A percentile compares a stretch with the other conserved stretches of the same genome.
These are phyloP conservation scores for Xylaria sp. DNA, from an alignment of 2,329 filamentous ascomycete species.

Conservation along the genomic window DNA sequence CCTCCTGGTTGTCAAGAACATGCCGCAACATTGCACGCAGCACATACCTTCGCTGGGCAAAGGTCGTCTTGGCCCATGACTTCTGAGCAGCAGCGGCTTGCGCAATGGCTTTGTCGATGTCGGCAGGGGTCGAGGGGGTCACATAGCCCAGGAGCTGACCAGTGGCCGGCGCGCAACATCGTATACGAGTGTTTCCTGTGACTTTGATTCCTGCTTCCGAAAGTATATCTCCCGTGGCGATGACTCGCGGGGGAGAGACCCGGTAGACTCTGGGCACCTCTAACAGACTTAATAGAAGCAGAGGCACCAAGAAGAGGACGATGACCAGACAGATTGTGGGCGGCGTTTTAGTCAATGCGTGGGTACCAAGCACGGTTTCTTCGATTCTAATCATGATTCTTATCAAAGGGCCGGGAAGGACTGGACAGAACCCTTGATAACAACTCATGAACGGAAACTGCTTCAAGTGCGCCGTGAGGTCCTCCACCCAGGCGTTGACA, in stretches of 20 bases:
- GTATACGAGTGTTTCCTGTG: conserved; percentile 62
- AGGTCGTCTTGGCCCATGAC: conserved; percentile 72
- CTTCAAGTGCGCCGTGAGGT: conserved; percentile 24
- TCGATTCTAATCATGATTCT: conserved; percentile 18
- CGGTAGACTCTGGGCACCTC: conserved; percentile 51
- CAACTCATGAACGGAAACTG: conserved; percentile 28
- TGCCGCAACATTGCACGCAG: conserved; percentile 75
- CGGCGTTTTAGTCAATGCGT: conserved; percentile 6
- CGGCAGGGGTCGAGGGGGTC: conserved; percentile 68
- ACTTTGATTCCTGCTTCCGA: conserved; percentile 58
- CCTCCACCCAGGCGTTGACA: conserved; percentile 26
- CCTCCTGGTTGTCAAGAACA: conserved; percentile 81
- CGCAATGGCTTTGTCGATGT: conserved; percentile 73
- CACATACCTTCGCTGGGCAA: conserved; percentile 70
- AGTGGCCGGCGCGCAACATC: conserved; percentile 86
- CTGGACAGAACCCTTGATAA: not conserved
- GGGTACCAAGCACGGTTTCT: conserved; percentile 16
- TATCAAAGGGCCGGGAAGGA: not conserved
- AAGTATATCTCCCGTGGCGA: conserved; percentile 51
- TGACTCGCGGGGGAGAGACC: conserved; percentile 40
- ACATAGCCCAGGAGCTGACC: conserved; percentile 75
- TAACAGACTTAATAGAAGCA: conserved; percentile 24
- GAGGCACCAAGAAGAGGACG: conserved; percentile 18
- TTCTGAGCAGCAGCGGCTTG: conserved; percentile 69
- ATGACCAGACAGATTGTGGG: conserved; percentile 15